phyloP scores from a whole-genome alignment of 2,329 filamentous ascomycete genomes.

The Penicillium sp. region DNA sequence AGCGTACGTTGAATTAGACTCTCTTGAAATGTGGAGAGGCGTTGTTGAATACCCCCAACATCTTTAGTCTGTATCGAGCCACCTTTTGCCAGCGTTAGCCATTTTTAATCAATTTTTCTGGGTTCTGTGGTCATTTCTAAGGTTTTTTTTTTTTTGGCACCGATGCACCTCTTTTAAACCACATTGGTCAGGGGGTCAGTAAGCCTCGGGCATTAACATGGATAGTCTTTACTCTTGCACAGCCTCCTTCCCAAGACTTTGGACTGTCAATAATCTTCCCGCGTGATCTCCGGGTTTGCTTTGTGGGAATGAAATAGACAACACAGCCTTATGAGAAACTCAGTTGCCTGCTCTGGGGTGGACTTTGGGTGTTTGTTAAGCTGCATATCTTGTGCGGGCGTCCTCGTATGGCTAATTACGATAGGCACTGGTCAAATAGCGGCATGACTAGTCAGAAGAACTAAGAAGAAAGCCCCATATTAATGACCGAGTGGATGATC shows the following conservation, averaged over 20 bases:
- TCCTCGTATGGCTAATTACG: neutral
- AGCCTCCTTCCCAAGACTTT: constrained; percentile 14
- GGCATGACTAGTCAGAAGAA: neutral
- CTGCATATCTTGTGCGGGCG: neutral
- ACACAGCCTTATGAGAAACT: neutral
- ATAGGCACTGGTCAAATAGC: neutral
- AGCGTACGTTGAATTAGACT: constrained; percentile 10
- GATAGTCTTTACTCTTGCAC: neutral
- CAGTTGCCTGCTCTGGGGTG: neutral
- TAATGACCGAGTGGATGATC: neutral
- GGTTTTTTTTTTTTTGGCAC: neutral
- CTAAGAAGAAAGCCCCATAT: neutral
- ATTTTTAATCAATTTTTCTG: neutral
- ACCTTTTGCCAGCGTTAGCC: neutral
- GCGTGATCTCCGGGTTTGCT: neutral
- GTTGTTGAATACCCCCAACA: neutral
- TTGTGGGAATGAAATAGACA: neutral
- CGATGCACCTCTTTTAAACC: neutral
- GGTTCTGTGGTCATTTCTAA: neutral
- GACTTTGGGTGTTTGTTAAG: neutral
- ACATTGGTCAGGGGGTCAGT: neutral
- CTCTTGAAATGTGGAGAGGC: neutral
- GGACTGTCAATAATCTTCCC: neutral
- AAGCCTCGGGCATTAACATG: neutral
- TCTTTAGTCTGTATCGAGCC: neutral